These are phyloP conservation scores for Podaxis sp. DNA, from an alignment of 768 basidiomycete genomes.

Conservation along the genomic window DNA sequence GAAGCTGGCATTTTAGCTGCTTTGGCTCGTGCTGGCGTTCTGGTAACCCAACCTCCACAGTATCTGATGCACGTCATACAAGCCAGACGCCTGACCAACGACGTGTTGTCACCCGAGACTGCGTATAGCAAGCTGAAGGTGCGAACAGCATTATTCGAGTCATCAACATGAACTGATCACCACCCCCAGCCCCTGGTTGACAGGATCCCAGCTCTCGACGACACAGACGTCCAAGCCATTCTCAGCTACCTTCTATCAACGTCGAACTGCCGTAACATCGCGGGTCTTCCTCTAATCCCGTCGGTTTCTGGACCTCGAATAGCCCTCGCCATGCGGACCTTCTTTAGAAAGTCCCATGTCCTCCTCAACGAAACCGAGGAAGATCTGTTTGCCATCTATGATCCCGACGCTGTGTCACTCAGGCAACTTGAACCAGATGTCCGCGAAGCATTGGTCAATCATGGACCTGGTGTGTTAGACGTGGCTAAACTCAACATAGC, in stretches of 20 bases:
- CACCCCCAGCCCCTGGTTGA: neutral
- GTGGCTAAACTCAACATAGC: conserved; percentile 22
- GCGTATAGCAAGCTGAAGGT: conserved; percentile 29
- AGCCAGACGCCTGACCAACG: conserved; percentile 6
- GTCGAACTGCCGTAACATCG: conserved; percentile 24
- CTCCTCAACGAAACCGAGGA: conserved; percentile 27
- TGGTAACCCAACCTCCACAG: conserved; percentile 29
- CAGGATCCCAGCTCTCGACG: neutral
- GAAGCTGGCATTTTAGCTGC: conserved; percentile 19
- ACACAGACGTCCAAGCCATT: conserved; percentile 13
- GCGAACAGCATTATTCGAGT: conserved; percentile 4
- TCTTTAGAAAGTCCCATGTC: conserved; percentile 12
- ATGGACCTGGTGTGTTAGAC: conserved; percentile 26
- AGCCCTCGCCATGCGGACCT: too few relatives aligned
- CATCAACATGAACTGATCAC: neutral
- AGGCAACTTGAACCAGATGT: conserved; percentile 19
- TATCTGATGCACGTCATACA: conserved; percentile 27
- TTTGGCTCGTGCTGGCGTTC: conserved; percentile 27
- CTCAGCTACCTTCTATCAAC: conserved; percentile 32
- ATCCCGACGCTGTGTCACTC: conserved; percentile 27
- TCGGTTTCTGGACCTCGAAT: conserved; percentile 16
- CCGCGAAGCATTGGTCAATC: conserved; percentile 17
- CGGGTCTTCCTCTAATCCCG: conserved; percentile 34
- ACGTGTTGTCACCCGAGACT: conserved; percentile 19
- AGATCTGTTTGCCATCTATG: conserved; percentile 23